Conservation (phyloP, 768 basidiomycete species). For the Leucocoprinus leucothites region DNA sequence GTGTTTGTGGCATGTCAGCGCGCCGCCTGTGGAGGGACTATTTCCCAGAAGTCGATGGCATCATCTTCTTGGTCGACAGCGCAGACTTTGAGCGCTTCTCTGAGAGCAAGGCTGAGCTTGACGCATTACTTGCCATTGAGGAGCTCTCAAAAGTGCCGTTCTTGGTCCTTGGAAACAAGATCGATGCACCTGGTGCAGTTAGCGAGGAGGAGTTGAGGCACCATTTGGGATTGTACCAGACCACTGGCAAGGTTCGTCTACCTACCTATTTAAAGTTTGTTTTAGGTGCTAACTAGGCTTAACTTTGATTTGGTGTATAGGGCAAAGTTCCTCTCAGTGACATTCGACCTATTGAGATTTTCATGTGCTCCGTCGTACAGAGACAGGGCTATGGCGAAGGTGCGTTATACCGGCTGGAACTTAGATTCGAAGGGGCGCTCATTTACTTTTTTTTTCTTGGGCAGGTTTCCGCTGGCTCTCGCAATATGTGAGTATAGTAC, state of each 20-base stretch:
- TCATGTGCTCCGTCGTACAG: constrained; percentile 99
- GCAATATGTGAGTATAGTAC: constrained; percentile 75
- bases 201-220: constrained; percentile 97
- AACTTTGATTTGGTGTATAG: constrained; percentile 34
- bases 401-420: constrained; percentile 23
- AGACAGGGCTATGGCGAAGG: constrained; percentile 98
- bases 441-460: constrained; percentile 14
- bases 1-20: constrained; percentile 41
- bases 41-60: constrained; percentile 99
- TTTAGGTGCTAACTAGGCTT: background rate
- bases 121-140: constrained; percentile 93
- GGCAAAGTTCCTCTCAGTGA: constrained; percentile 96
- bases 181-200: constrained; percentile 96
- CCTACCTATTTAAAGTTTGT: background rate
- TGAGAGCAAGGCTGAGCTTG: constrained; percentile 96
- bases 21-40: constrained; percentile 99
- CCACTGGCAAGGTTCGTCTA: constrained; percentile 92
- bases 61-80: constrained; percentile 96
- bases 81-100: constrained; percentile 96
- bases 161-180: constrained; percentile 99
- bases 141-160: constrained; percentile 95
- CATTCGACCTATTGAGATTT: constrained; percentile 97
- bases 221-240: constrained; percentile 93
- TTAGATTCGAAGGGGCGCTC: background rate
- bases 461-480: constrained; percentile 93